Evolutionary conservation across 768 basidiomycete genomes (phyloP).

Genomic region (Obba rivulosa): DNA sequence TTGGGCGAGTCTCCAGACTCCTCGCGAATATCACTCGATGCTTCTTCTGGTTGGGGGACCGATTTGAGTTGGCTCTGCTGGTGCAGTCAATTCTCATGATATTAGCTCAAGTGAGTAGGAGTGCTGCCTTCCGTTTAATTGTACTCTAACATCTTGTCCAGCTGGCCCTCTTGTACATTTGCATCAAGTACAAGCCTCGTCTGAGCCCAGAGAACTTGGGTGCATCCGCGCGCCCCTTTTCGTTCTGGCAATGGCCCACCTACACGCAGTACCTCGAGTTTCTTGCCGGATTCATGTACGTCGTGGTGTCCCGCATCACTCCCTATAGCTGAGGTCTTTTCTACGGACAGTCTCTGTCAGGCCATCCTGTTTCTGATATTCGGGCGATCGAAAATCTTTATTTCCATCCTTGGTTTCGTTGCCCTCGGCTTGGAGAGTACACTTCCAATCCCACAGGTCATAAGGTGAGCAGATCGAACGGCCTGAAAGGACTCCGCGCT

Average conservation of each 20-base stretch:
- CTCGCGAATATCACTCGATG: constrained; percentile 84
- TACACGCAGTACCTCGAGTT: constrained; percentile 82
- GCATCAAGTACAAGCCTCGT: constrained; percentile 64
- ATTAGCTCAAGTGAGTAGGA: constrained; percentile 57
- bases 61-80: constrained; percentile 72
- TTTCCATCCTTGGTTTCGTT: constrained; percentile 64
- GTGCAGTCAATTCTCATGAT: constrained; percentile 85
- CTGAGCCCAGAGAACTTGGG: constrained; percentile 54
- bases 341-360: constrained; percentile 45
- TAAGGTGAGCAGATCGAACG: constrained; percentile 48
- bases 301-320: background rate
- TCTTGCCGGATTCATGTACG: constrained; percentile 72
- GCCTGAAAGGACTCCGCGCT: too few species aligned
- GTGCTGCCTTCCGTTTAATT: background rate
- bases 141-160: constrained; percentile 21
- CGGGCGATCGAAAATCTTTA: constrained; percentile 52
- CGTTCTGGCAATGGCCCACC: constrained; percentile 82
- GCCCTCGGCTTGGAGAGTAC: constrained; percentile 83
- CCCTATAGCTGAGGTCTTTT: background rate
- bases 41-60: constrained; percentile 86
- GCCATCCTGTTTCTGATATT: constrained; percentile 75
- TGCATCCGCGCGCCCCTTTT: constrained; percentile 57
- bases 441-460: constrained; percentile 78
- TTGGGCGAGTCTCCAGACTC: constrained; percentile 36
- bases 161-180: constrained; percentile 79